Percentiles rank a stretch among this genome's conserved stretches.
These are phyloP conservation scores for Lactuca saligna DNA, from an alignment of 129 eudicot genomes.

Conservation along the genomic window DNA sequence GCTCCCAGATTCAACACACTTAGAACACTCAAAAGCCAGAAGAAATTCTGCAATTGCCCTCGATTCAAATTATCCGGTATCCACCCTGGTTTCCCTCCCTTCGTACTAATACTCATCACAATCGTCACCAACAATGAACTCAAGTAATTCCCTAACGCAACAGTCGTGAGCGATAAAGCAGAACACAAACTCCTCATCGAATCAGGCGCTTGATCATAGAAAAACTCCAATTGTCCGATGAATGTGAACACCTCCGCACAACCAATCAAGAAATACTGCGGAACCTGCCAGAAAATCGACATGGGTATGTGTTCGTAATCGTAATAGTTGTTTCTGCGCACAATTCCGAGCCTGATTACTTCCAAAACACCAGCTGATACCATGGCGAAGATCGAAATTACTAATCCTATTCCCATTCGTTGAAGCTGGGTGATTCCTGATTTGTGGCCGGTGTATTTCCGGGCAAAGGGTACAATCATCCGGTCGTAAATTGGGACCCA, in stretches of 20 bases:
- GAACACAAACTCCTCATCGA: constrained; percentile 75
- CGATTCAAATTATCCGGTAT: constrained; percentile 71
- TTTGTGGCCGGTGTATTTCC: constrained; percentile 55
- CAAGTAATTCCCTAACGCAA: constrained; percentile 60
- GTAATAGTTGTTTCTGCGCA: constrained; percentile 35
- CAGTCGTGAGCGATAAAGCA: constrained; percentile 60
- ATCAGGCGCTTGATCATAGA: constrained; percentile 78
- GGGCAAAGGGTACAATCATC: constrained; percentile 44
- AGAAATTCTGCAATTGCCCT: constrained; percentile 62
- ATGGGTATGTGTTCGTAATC: constrained; percentile 38
- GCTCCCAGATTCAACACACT: constrained; percentile 60
- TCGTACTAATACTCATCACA: constrained; percentile 46
- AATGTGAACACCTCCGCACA: constrained; percentile 62
- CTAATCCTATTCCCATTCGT: constrained; percentile 61
- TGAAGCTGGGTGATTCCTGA: constrained; percentile 64
- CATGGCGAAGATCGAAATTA: constrained; percentile 71
- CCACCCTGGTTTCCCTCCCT: constrained; percentile 63
- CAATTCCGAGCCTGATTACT: constrained; percentile 52
- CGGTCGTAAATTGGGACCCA: constrained; percentile 71
- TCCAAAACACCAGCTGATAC: constrained; percentile 56
- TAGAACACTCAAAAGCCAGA: constrained; percentile 60
- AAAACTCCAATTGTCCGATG: constrained; percentile 67
- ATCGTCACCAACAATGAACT: constrained; percentile 61
- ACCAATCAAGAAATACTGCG: constrained; percentile 66
- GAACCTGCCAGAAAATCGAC: constrained; percentile 77